Evolutionary conservation across 1,139 yeast species (phyloP), one percentile per base, ranked within the genome.

Genomic region (Cylindricascospora bacillispora): DNA sequence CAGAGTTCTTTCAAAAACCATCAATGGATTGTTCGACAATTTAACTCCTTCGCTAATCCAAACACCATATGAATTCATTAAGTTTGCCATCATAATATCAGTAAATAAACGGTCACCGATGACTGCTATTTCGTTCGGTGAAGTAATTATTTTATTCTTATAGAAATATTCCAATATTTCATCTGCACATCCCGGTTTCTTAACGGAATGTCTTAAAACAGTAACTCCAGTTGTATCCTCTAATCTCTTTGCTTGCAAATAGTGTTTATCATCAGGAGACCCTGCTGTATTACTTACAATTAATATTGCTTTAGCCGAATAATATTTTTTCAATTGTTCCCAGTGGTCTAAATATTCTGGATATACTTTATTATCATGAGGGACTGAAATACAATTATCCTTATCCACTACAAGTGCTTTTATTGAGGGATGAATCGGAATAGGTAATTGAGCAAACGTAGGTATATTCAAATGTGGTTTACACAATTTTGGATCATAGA

Each of bases 251-350:
- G 95, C 95, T 46, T 79, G 79, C n/a, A 39, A 38, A 40, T 71
- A 67, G 27, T 61, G 65, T 1, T 43, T 45, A 46, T 86, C 95
- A 42, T 76, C 93, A 34, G 67, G 63, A 1, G 95, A 81, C 0
- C 98, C 98, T 0, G 97, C 95, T 0, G 94, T 81, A 49, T 89
- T 89, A 45, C 94, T 80, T 3, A 89, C 95, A 22, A 89, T 79
- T 20, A 85, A 59, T 14, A 86, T 51, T 16, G 65, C 63, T n/a
- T 71, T 74, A 22, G 65, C 71, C 0, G 93, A 86, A 44, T 78
- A 83, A 2, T 56, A 46, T 5, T 52, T 44, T 29, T 65, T 63
- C 32, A 86, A 60, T 18, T 52, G 46, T 4, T 60, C 56, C 92
- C 93, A 83, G 11, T 68, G 64, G 6, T 60, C 62, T 49, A 59